Evolutionary conservation across 768 basidiomycete species (phyloP).

Genomic region (Calocybe indica): DNA sequence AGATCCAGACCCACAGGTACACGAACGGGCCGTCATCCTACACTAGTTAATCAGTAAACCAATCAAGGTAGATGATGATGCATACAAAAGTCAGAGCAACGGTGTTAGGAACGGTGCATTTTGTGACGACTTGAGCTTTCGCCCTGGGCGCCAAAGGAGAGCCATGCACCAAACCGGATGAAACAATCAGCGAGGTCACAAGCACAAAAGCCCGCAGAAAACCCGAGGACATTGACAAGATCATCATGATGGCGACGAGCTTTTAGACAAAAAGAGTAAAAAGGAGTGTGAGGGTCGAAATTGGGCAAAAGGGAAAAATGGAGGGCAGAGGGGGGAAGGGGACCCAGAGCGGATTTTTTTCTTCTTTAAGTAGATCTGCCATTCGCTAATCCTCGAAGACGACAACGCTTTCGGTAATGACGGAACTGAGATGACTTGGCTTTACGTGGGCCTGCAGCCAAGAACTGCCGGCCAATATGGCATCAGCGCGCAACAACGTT

Average conservation of each 20-base stretch:
- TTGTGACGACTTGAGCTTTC: slow-evolving; percentile 25
- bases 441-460: no score
- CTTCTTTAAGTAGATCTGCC: no score
- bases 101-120: slow-evolving; percentile 29
- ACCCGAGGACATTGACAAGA: no score
- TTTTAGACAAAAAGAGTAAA: slow-evolving; percentile 8
- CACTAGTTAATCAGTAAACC: not conserved
- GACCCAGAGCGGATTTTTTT: not conserved
- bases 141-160: not conserved
- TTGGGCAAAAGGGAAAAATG: not conserved
- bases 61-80: not conserved
- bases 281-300: slow-evolving; percentile 11
- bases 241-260: slow-evolving; percentile 13
- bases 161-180: no score
- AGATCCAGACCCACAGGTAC: slow-evolving; percentile 21
- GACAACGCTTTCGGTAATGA: not conserved
- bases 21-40: slow-evolving; percentile 39
- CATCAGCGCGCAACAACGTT: no score
- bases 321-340: not conserved
- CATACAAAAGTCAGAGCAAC: slow-evolving; percentile 36
- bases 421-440: no score
- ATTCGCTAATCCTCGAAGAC: no score
- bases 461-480: no score
- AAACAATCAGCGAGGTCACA: no score
- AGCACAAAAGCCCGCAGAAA: no score